These are phyloP conservation scores for Thyridium curvatum DNA, from an alignment of 2,329 filamentous ascomycete genomes.

Conservation along the genomic window DNA sequence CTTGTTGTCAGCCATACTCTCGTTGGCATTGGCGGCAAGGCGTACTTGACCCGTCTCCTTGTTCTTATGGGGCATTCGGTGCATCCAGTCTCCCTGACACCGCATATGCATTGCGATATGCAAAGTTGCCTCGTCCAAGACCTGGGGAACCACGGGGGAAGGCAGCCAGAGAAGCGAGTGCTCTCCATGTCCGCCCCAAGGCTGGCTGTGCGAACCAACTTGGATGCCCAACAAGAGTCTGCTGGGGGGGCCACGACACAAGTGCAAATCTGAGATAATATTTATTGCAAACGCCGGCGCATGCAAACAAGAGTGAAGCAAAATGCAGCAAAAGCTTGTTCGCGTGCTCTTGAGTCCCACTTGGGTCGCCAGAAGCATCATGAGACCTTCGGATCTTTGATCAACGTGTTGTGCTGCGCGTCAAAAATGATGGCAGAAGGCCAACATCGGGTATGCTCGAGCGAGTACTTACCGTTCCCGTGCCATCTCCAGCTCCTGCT, in stretches of 20 bases:
- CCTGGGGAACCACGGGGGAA: constrained; percentile 11
- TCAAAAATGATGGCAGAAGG: too few relatives aligned
- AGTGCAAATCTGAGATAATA: background rate
- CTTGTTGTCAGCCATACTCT: too few relatives aligned
- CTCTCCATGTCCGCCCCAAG: too few relatives aligned
- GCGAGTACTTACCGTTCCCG: too few relatives aligned
- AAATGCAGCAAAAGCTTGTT: background rate
- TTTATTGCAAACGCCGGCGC: background rate
- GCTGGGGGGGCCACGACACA: background rate
- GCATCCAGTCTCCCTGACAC: constrained; percentile 6
- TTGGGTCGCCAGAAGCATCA: too few relatives aligned
- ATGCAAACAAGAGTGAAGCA: background rate
- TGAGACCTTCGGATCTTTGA: too few relatives aligned
- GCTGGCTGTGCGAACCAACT: background rate
- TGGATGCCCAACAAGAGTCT: background rate
- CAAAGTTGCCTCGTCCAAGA: constrained; percentile 9
- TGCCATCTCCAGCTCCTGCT: too few relatives aligned
- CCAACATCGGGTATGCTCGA: too few relatives aligned
- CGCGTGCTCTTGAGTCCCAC: too few relatives aligned
- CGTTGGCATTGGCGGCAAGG: too few relatives aligned
- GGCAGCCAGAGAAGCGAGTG: background rate
- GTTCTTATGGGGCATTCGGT: background rate
- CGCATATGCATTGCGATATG: constrained; percentile 10
- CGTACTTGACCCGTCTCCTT: too few relatives aligned
- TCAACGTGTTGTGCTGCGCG: too few relatives aligned